Evolutionary conservation across 139 green algal genomes (phyloP).

Genomic region (Asterochloris sp.): DNA sequence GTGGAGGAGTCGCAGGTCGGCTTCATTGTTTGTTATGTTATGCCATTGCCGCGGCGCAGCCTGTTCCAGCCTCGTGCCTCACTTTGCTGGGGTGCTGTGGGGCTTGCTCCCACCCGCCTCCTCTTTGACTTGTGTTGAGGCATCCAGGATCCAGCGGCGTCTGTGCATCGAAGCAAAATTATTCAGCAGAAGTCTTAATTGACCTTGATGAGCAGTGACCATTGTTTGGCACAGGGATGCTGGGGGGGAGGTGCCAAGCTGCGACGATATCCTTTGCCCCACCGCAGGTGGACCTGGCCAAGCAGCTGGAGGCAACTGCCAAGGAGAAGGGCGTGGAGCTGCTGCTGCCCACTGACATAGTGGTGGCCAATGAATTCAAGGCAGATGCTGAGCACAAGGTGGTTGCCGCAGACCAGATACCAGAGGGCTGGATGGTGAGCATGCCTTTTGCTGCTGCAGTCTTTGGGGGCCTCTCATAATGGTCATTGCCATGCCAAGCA

Average conservation of each 20-base stretch:
- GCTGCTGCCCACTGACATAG: constrained; percentile 91
- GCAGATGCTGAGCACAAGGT: constrained; percentile 81
- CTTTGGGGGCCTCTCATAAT: too few relatives aligned
- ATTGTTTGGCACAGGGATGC: neutral
- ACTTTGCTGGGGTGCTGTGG: too few relatives aligned
- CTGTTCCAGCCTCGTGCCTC: too few relatives aligned
- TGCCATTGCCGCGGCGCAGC: neutral
- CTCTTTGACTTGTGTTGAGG: too few relatives aligned
- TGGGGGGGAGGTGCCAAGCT: too few relatives aligned
- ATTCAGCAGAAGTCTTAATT: neutral
- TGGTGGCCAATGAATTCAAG: constrained; percentile 94
- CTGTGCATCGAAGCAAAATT: too few relatives aligned
- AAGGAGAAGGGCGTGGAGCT: constrained; percentile 73
- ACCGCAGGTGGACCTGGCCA: neutral
- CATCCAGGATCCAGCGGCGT: too few relatives aligned
- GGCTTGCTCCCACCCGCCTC: too few relatives aligned
- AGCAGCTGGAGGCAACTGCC: neutral
- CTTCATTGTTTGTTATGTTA: neutral
- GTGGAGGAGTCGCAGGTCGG: constrained; percentile 78
- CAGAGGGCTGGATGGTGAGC: constrained; percentile 92
- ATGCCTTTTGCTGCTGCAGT: neutral
- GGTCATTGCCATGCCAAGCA: too few relatives aligned
- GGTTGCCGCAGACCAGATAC: constrained; percentile 76
- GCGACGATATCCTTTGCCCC: too few relatives aligned
- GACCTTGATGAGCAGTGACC: too few relatives aligned